Base-by-base conservation (phyloP, 208 protist species). In the Crithidia thermophila region DNA sequence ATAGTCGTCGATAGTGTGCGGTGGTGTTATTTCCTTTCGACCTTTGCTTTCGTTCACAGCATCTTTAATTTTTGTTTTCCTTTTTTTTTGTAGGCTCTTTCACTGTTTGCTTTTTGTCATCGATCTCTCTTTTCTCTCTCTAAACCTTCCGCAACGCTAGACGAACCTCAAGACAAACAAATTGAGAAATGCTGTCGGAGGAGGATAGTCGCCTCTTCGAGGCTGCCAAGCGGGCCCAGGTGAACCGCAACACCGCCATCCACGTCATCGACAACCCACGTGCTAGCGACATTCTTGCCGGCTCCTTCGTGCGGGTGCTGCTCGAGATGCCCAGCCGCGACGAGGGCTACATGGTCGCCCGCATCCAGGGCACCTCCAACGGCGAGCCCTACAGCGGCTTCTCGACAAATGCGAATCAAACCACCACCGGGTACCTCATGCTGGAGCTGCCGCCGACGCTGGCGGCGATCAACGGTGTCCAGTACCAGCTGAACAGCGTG, bases 401-500 rank as follows among this genome's bases (percentile, higher is more conserved):
- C 67, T 86, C 80, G 16, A 80, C 69, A 39, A 77, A 75, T 25
- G 7, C 69, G 4, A 62, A 33, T 14, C 66, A 86, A 63, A 61
- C 52, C 16, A 91, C 85, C 10, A 82, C 72, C n/a, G 60, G 70
- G 27, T 89, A 91, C 47, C 60, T 93, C 13, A 31, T 85, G 21
- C 65, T 91, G 23, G 43, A 82, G 28, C 85, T 93, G 20, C 85
- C 87, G 6, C 81, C 56, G 18, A 18, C 59, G 23, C 75, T 93
- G 14, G 74, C 81, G 4, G 67, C 36, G 8, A 81, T 89, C 52
- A 95, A 95, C 57, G 87, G 86, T 7, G 67, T 72, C 7, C 81
- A 87, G 50, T 95, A 85, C 61, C 84, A 93, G 63, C 76, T 95
- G 47, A 93, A 91, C 78, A 92, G 79, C 52, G 75, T 95, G 45